Base-by-base conservation (phyloP, 169 alveolate genomes). In the Eimeria maxima region DNA sequence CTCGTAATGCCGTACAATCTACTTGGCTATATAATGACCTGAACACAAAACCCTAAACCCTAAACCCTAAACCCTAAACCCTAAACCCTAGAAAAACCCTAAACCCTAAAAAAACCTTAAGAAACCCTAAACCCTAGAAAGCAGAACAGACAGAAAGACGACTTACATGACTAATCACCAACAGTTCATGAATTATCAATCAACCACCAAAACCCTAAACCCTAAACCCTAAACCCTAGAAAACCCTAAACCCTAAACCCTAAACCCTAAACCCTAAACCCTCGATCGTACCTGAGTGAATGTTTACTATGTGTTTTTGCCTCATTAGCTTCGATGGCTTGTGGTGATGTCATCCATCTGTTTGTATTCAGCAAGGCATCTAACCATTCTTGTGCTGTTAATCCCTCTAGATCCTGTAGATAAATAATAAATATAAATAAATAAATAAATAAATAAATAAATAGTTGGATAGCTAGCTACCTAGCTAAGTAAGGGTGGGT, bases 301-400 rank as follows among this genome's bases (percentile, higher is more conserved):
- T 90, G 88, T n/a, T 44, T 50, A 60, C 45, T 74, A 2, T 74
- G 86, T 24, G 86, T 20, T n/a, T 74, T n/a, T 13, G 27, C 29
- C n/a, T 74, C 86, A 16, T 44, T 44, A 1, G 86, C 86, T 44
- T 90, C 95, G 11, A 90, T 81, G 2, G 74, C 94, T 18, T 76
- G 80, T 0, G 87, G 74, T 14, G 96, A 29, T 44, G 96, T 42
- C 14, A 84, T n/a, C 90, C 96, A 78, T 47, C 94, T 90, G 27
- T 86, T 84, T 18, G 96, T 87, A n/a, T 57, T 80, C 45, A 95
- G 55, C 83, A 95, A n/a, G 11, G 74, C 67, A 20, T 95, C 95
- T 63, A 95, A 80, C 96, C 96, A 95, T 90, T 95, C 84, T 81
- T 55, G 73, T 44, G 96, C 94, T 5, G 90, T 95, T 55, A 65